A percentile compares a stretch with the other conserved stretches of the same genome.
phyloP scores from a whole-genome alignment of 2,329 filamentous ascomycete species.

The Myriosclerotinia curreyana region DNA sequence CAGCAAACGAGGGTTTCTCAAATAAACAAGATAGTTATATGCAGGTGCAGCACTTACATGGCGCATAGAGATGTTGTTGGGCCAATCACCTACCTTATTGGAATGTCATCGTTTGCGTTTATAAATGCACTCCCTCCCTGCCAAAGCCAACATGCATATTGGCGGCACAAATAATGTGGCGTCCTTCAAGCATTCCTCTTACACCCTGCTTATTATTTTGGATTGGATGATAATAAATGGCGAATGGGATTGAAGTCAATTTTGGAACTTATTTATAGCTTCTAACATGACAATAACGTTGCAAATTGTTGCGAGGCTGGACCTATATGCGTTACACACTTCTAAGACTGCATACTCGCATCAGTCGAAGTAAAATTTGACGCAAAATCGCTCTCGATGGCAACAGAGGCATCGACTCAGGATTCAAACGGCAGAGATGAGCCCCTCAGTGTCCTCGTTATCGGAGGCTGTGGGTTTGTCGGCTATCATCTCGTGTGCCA shows the following conservation, averaged over 20 bases:
- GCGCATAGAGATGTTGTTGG: no score
- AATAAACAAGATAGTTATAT: no score
- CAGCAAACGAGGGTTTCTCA: neutral
- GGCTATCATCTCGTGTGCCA: conserved; percentile 5
- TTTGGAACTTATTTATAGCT: no score
- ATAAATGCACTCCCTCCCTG: neutral
- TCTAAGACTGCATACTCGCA: neutral
- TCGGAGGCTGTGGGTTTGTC: conserved; percentile 10
- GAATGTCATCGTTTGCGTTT: neutral
- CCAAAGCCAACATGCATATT: neutral
- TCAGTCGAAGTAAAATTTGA: neutral
- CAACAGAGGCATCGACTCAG: neutral
- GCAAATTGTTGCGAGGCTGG: neutral
- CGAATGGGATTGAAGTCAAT: no score
- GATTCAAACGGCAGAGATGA: neutral
- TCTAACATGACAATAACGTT: neutral
- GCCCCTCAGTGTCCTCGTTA: neutral
- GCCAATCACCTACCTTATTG: neutral
- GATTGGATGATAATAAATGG: neutral
- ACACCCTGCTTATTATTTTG: neutral
- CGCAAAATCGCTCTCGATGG: neutral
- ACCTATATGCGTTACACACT: neutral
- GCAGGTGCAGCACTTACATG: no score
- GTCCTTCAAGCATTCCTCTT: neutral
- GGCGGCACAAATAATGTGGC: neutral